phyloP scores from a whole-genome alignment of 306 rosid genomes.

The Lithocarpus polystachyus region DNA sequence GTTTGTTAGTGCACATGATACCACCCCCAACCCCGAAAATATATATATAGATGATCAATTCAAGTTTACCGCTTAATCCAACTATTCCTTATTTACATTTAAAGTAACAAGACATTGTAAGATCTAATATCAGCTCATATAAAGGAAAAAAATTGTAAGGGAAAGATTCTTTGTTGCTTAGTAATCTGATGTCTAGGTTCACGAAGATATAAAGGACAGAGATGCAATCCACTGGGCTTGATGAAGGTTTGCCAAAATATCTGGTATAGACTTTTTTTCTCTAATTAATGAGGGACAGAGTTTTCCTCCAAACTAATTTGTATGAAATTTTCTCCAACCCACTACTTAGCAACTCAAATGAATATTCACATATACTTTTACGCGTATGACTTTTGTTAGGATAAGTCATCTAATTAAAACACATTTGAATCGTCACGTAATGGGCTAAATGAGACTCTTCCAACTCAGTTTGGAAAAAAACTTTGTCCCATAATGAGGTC shows the following conservation, averaged over 20 bases:
- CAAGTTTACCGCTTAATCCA: neutral
- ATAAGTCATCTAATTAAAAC: too few relatives aligned
- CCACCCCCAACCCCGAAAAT: neutral
- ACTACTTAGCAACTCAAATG: too few relatives aligned
- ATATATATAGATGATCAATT: neutral
- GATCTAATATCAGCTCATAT: neutral
- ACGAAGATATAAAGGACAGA: neutral
- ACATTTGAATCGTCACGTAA: too few relatives aligned
- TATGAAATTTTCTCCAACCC: too few relatives aligned
- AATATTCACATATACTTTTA: too few relatives aligned
- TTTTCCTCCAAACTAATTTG: too few relatives aligned
- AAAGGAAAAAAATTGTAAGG: neutral
- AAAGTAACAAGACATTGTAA: neutral
- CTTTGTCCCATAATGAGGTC: neutral
- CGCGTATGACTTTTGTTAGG: too few relatives aligned
- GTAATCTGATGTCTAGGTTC: neutral
- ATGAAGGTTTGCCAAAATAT: neutral
- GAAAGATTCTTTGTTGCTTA: neutral
- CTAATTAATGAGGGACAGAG: neutral
- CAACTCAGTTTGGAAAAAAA: too few relatives aligned
- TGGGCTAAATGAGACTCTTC: too few relatives aligned
- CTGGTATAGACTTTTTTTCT: neutral
- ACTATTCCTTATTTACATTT: neutral
- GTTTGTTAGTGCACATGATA: neutral
- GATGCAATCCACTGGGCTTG: neutral